Base-by-base conservation (phyloP, 192 early-diverging fungal species). In the Backusella luteola region DNA sequence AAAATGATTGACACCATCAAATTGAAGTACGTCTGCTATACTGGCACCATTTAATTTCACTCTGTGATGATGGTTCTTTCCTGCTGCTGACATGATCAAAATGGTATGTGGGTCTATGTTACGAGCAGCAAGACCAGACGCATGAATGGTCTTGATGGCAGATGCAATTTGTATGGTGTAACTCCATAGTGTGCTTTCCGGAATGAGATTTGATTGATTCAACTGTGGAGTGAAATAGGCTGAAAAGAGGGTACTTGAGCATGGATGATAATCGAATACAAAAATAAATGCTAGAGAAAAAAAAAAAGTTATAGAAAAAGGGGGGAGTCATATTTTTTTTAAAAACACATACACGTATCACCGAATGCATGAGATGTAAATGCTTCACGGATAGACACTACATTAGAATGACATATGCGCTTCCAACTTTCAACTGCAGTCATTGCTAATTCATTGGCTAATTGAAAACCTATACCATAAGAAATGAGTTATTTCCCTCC, bases 341-440 rank as follows among this genome's bases (percentile, higher is more conserved):
- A 44, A 44, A 14, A 3, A 17, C 14, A 77, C 84, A 77, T 79
- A 93, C 93, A 96, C 67, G 92, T 88, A 78, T 98, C 97, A 19
- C 95, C 96, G 89, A 98, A 98, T 1, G 94, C 94, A 52, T 91
- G 93, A 5, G 96, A 97, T 0, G 96, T 96, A 79, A 99, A 98
- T 29, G 93, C 98, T 82, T 98, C 96, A 12, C 93, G 87, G 34
- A 98, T 87, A 34, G 91, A 94, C 8, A 95, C 94, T 63, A 98
- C 85, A 71, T 91, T 93, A 12, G 94, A 88, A 80, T 95, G 94
- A 36, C 90, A 84, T 17, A 98, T 88, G 66, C 88, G 76, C 49
- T 90, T 86, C 98, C 98, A 99, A 36, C 71, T 85, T 67, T 98
- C 96, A 34, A 98, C 88, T 14, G 87, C 90, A 17, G 88, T 81